Base-by-base conservation (phyloP, 495 filamentous ascomycete genomes). In the Tuber borchii region DNA sequence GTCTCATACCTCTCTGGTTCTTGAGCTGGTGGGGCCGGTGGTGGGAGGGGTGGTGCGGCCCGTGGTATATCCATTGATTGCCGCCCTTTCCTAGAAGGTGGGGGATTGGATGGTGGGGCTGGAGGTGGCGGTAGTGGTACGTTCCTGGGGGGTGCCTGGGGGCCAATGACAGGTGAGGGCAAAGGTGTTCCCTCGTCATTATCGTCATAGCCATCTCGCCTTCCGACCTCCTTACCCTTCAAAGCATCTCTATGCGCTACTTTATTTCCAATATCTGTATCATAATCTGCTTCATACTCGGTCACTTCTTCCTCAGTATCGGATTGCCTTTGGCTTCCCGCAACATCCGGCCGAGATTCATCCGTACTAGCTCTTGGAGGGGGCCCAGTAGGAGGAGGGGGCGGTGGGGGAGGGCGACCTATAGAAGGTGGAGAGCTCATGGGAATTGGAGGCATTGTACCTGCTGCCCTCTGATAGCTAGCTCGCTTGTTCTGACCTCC, bases 221-320 rank as follows among this genome's bases (percentile, higher is more conserved):
- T 89, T 56, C 94, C 93, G 69, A 90, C 88, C 44, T 88, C 90
- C 84, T 97, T 93, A 31, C 92, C 83, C 80, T 93, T 96, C 74
- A 98, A 83, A 6, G 95, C 95, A 85, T 97, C 95, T 84, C 96
- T 95, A 83, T 95, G 92, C 61, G 91, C 91, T 16, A 89, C 93
- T 43, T 93, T 91, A 69, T 96, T 92, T 2, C 92, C 94, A 79
- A 99, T 97, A 83, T 98, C 95, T 56, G 95, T 99, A 79, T 98
- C 95, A 83, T 99, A 98, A 82, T 98, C 95, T 31, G 94, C 95
- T 83, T 99, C 95, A 82, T 98, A 98, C 83, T 97, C 95, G 2
- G 93, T 97, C 48, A 93, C 86, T 82, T 95, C 94, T 79, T 87
- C 88, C 68, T 94, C 93, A 26, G 88, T 91, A 61, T 93, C 91